Evolutionary conservation across 768 basidiomycete species (phyloP).

Genomic region (Auriscalpium vulgare): DNA sequence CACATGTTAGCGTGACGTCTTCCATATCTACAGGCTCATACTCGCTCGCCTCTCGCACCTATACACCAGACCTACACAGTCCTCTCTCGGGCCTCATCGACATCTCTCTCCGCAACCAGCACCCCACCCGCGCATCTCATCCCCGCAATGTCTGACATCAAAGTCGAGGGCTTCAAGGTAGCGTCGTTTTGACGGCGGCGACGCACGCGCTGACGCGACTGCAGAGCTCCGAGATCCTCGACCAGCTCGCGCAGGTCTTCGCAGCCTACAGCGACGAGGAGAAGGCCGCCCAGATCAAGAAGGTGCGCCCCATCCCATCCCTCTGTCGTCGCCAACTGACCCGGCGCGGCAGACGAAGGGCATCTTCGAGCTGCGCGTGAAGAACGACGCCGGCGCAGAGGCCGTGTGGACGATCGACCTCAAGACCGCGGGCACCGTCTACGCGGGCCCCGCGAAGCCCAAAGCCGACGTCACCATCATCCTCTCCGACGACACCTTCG

Average conservation of each 20-base stretch:
- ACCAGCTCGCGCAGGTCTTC: constrained; percentile 45
- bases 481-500: constrained; percentile 69
- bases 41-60: no score
- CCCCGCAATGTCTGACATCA: constrained; percentile 12
- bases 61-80: no score
- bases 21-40: no score
- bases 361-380: constrained; percentile 78
- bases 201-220: background rate
- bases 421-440: constrained; percentile 74
- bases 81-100: no score
- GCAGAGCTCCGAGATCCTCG: constrained; percentile 64
- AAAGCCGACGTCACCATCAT: constrained; percentile 82
- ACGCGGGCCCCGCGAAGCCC: constrained; percentile 44
- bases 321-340: background rate
- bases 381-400: constrained; percentile 63
- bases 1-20: no score
- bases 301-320: constrained; percentile 34
- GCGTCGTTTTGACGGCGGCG: background rate
- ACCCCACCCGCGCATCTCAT: background rate
- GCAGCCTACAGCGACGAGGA: constrained; percentile 48
- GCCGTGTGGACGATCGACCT: constrained; percentile 89
- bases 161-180: constrained; percentile 14
- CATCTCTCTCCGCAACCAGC: background rate
- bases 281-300: constrained; percentile 64
- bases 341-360: constrained; percentile 54